Base-by-base conservation (phyloP, 2,329 filamentous ascomycete genomes). In the Aureobasidium sp. region DNA sequence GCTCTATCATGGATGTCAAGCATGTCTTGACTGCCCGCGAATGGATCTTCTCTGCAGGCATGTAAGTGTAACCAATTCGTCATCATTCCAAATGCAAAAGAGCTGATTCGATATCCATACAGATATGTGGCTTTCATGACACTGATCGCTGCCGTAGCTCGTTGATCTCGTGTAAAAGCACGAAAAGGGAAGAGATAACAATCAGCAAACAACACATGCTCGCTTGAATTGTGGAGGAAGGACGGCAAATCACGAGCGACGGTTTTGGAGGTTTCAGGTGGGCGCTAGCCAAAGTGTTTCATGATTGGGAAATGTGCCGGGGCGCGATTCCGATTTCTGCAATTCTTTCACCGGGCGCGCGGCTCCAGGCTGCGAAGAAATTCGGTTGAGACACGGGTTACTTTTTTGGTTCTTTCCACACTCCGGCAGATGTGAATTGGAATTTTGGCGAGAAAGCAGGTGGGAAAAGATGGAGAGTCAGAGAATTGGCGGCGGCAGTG, bases 121-220 rank as follows among this genome's bases (percentile, higher is more conserved):
- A 75, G 74, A 64, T 75, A 75, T 70, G 73, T 74, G 61, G 71
- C 69, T 62, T 51, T 73, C 45, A 74, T 74, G 71, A 68, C 68
- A 63, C 62, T 76, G 49, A 71, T 78, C 64, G 74, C 74, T 59
- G 72, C 67, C 23, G 58, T 70, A 33, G 67, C 67, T 21, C 66
- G 64, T 10, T 67, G 64, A 61, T 57, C 29, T n/a, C 19, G 15
- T 13, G 13, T 9, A 19, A 45, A 25, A 23, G 27, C 9, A 4
- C 27, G 27, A 9, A 29, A 9, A 29, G 27, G 23, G n/a, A 37
- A 21, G 25, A 43, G 10, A 43, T 15, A 29, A 33, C 17, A 43
- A 23, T n/a, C n/a, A n/a, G n/a, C n/a, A n/a, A n/a, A n/a, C n/a
- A n/a, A n/a, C n/a, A n/a, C n/a, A 43, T 45, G 19, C 38, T 60